A percentile compares a stretch with the other conserved stretches of the same genome.
These are phyloP conservation scores for Aspergillus melleus DNA, from an alignment of 2,329 filamentous ascomycete species.

Conservation along the genomic window DNA sequence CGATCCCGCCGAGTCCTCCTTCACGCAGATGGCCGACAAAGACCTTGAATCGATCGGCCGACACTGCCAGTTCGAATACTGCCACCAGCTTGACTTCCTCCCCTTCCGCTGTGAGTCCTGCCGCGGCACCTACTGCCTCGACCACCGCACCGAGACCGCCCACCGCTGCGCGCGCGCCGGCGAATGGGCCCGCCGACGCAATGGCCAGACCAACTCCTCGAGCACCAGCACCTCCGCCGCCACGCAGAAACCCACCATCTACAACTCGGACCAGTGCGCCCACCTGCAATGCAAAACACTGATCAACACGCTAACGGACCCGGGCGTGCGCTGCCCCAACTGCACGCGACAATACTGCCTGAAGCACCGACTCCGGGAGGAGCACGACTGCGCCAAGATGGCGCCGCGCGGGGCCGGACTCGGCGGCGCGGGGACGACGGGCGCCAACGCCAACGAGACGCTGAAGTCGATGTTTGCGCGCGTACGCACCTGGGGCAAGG, in stretches of 20 bases:
- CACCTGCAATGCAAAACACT: constrained; percentile 52
- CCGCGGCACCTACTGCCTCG: constrained; percentile 79
- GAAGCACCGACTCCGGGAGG: constrained; percentile 55
- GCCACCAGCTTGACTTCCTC: constrained; percentile 92
- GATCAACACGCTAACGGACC: constrained; percentile 52
- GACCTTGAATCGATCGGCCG: constrained; percentile 84
- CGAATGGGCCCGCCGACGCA: constrained; percentile 58
- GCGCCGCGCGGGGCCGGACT: constrained; percentile 55
- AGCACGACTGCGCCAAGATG: constrained; percentile 81
- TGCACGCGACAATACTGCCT: constrained; percentile 54
- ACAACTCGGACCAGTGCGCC: constrained; percentile 55
- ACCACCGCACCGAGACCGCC: constrained; percentile 82
- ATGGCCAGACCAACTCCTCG: constrained; percentile 21
- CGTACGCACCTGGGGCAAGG: constrained; percentile 76
- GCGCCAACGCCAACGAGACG: constrained; percentile 57
- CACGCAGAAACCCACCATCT: constrained; percentile 54
- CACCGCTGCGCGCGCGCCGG: constrained; percentile 68
- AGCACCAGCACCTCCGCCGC: constrained; percentile 25
- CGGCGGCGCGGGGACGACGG: constrained; percentile 26
- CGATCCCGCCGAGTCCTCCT: constrained; percentile 29
- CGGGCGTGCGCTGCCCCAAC: constrained; percentile 51
- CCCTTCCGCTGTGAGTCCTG: constrained; percentile 94
- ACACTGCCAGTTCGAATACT: constrained; percentile 89
- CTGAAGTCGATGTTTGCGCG: constrained; percentile 73
- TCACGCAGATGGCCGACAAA: constrained; percentile 53